Evolutionary conservation across 148 eudicot genomes (phyloP).

Genomic region (Bassia scoparia): DNA sequence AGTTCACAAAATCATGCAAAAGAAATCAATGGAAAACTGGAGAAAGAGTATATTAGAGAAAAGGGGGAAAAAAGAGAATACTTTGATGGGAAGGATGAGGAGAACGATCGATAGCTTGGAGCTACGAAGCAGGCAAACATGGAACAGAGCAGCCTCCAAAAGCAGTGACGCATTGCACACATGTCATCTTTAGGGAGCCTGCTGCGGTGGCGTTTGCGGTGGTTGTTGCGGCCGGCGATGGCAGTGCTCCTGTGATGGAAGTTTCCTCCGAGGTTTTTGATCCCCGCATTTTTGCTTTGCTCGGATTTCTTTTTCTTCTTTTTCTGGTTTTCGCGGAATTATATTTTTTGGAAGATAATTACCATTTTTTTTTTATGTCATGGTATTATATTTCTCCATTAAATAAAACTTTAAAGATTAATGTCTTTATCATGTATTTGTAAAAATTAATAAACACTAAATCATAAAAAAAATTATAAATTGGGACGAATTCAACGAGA

Average conservation of each 20-base stretch:
- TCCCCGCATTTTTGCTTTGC: neutral
- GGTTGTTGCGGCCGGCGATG: conserved; percentile 16
- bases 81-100: conserved; percentile 90
- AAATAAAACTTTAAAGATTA: too few relatives aligned
- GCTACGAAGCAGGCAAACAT: conserved; percentile 93
- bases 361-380: too few relatives aligned
- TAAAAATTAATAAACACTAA: too few relatives aligned
- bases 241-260: neutral
- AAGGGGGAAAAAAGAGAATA: conserved; percentile 22
- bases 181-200: conserved; percentile 50
- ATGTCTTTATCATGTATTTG: too few relatives aligned
- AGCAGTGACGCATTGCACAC: conserved; percentile 69
- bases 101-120: conserved; percentile 94
- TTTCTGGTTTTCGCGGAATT: neutral
- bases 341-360: too few relatives aligned
- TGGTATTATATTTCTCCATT: too few relatives aligned
- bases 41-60: neutral
- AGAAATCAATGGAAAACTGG: too few relatives aligned
- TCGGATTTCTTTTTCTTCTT: neutral
- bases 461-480: too few relatives aligned
- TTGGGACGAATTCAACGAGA: too few relatives aligned
- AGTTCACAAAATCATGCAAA: neutral
- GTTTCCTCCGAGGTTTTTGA: neutral
- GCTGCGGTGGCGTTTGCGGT: conserved; percentile 32
- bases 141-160: conserved; percentile 92